A percentile compares a stretch with the other conserved stretches of the same genome.
phyloP scores from a whole-genome alignment of 768 basidiomycete species.

The Termitomyces sp. region DNA sequence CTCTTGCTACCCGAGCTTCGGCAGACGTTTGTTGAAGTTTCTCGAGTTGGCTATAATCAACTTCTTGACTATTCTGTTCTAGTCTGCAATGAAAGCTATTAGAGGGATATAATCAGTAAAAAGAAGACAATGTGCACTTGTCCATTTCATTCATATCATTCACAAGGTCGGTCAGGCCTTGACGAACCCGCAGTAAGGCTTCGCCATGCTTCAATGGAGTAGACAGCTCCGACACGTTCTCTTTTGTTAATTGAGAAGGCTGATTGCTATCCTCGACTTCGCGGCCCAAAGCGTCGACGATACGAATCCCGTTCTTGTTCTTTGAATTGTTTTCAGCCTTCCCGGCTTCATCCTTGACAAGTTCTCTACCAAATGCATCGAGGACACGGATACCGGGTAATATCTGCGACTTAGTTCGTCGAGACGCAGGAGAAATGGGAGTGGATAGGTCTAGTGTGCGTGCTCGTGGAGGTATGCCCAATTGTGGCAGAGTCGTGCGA shows the following conservation, averaged over 20 bases:
- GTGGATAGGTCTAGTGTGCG: conserved; percentile 19
- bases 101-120: conserved; percentile 6
- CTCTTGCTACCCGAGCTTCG: conserved; percentile 40
- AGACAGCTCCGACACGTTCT: conserved; percentile 20
- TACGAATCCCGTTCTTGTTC: conserved; percentile 46
- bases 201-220: conserved; percentile 41
- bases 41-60: conserved; percentile 32
- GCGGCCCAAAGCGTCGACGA: conserved; percentile 71
- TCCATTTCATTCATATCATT: conserved; percentile 58
- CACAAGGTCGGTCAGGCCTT: conserved; percentile 56
- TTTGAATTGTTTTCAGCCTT: conserved; percentile 16
- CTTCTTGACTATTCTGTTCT: conserved; percentile 38
- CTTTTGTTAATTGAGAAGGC: conserved; percentile 6
- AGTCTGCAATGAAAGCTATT: conserved; percentile 7
- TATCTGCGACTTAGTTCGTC: conserved; percentile 39
- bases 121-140: conserved; percentile 37
- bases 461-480: not conserved
- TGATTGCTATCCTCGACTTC: conserved; percentile 42
- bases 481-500: not conserved
- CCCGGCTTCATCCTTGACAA: conserved; percentile 10
- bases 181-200: conserved; percentile 55
- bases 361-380: conserved; percentile 66
- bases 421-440: conserved; percentile 16
- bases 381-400: conserved; percentile 60
- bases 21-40: conserved; percentile 17